Base-by-base conservation (phyloP, 306 rosid genomes). In the Dalbergia cochinchinensis region DNA sequence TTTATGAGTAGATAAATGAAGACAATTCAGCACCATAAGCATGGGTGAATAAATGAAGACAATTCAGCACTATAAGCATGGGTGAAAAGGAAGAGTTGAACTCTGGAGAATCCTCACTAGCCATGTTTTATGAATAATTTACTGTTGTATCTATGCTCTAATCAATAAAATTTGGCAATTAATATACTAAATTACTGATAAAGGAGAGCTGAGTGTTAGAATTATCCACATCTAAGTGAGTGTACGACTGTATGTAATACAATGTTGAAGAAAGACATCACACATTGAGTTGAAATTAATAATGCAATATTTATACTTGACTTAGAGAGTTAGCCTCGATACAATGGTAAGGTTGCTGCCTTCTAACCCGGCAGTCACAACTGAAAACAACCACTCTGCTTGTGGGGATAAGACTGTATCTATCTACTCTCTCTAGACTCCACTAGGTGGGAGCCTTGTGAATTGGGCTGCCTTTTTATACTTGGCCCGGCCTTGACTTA, bases 161-260 rank as follows among this genome's bases (percentile, higher is more conserved):
- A 45, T 78, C 50, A 19, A 63, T 54, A 62, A 10, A 81, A 16
- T 58, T 76, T 33, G 13, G 68, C 54, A 51, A 77, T 78, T 39
- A 55, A 16, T 16, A 8, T 65, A 54, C 41, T 37, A 6, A 37
- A 37, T 37, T 4, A 37, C 16, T 68, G 61, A 76, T 14, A 76
- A 51, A 61, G 37, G 65, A 70, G 37, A 76, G 33, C 26, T 22
- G 18, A 42, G 16, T 37, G 16, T 15, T 37, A 39, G 55, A 71
- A 19, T 58, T 18, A 50, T 55, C 51, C 11, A 37, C 31, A 19
- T 19, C 20, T 72, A 55, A 57, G 77, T 57, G 66, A 55, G 18
- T 55, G 54, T 8, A 19, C 39, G 66, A 9, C 14, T 70, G 37
- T 4, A 55, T 18, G 65, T 35, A 55, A 55, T 35, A 37, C 66